Evolutionary conservation across 805 yeast genomes (phyloP), one percentile per base, ranked within the genome.

Genomic region (Candida multigemmis): DNA sequence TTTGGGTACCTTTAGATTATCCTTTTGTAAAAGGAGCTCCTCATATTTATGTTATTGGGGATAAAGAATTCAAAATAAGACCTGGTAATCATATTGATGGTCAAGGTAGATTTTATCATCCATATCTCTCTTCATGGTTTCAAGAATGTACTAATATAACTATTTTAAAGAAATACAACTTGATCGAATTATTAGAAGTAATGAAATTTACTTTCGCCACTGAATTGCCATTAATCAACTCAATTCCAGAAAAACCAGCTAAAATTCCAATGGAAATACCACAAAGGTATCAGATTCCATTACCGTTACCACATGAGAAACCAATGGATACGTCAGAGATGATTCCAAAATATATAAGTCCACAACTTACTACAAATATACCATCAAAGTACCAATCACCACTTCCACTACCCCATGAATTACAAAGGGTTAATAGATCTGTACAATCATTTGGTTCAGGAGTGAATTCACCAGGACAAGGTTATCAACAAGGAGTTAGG

Each of bases 1-100:
- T 86, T 4, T 85, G 94, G 94, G 42, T 87, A 4, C 94, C 94
- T 0, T 63, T 65, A 15, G 58, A 62, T 14, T 86, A 81, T 38
- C 95, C 96, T 0, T 38, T 42, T n/a, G 36, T 40, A 12, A 40
- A 41, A 19, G 59, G 54, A 3, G 65, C 77, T 1, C 96, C 96
- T 0, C 40, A 73, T n/a, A 66, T 74, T 1, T 80, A 62, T 42
- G 70, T 86, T 7, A 61, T 67, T 12, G 74, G 78, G 2, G 65
- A 74, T n/a, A 56, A 55, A 19, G 60, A 61, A 53, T 46, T 60
- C 19, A 37, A 26, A 23, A 46, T 78, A 11, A 60, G 60, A 21
- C 79, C 86, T 0, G 77, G 79, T 14, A 76, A 73, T 36, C 61
- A 69, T 38, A 70, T 83, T 3, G 94, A 82, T 48, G 51, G 71